Base-by-base conservation (phyloP, 148 eudicot genomes). In the Diospyros kaki region DNA sequence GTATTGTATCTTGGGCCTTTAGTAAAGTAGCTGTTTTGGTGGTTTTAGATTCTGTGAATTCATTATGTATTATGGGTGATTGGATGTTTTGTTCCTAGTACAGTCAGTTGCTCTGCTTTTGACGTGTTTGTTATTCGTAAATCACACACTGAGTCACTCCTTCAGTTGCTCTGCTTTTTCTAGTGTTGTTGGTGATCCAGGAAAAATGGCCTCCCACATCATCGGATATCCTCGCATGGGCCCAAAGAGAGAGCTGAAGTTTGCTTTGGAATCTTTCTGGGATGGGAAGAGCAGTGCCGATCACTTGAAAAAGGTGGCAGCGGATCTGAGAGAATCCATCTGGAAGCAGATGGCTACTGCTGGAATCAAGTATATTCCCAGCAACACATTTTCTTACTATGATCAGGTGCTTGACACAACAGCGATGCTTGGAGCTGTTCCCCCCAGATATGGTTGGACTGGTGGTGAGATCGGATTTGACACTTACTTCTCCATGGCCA, bases 211-310 rank as follows among this genome's bases (percentile, higher is more conserved):
- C 3, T 85, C 86, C 13, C 88, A 85, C 79, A 83, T 85, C 55
- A 86, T 85, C 44, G 88, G 88, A 81, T 85, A 85, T 76, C 87
- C 87, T 17, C 85, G 85, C 48, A 85, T 85, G 87, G 87, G 87
- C 71, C 87, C 87, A 13, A 85, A 85, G 85, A 85, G 87, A 75
- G 87, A 85, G 83, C 87, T 82, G 76, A 85, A 85, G 79, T 85
- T 85, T 41, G 87, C 87, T 72, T 79, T 85, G 43, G 87, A 82
- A 61, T 85, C 87, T 2, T 85, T 85, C 85, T 85, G 87, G 87
- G 87, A 85, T 77, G 77, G 77, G 2, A 85, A 85, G 83, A 82
- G 79, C 81, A 85, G 81, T 45, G 87, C 87, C 42, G 87, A 85
- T 40, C 85, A 85, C 77, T 80, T 85, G 85, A 85, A 85, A 63